These are phyloP conservation scores for Trichophyton mentagrophytes DNA, from an alignment of 2,329 filamentous ascomycete species.

Conservation along the genomic window DNA sequence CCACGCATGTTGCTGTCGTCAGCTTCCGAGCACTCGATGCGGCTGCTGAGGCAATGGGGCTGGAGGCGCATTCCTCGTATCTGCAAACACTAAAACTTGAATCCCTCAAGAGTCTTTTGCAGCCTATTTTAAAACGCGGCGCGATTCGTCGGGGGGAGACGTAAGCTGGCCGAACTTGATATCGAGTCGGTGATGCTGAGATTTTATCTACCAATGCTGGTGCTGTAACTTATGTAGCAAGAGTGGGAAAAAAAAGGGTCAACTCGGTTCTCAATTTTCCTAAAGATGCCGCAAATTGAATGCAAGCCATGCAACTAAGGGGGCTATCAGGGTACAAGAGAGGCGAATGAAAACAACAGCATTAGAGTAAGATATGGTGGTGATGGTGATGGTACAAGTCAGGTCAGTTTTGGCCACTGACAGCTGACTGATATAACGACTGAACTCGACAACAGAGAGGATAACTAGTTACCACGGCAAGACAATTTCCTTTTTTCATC, in stretches of 20 bases:
- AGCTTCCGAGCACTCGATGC: not conserved
- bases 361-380: not conserved
- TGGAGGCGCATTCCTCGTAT: not conserved
- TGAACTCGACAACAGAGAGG: not conserved
- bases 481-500: not conserved
- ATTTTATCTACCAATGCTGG: not conserved
- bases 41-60: not conserved
- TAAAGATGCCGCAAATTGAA: not conserved
- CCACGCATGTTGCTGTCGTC: slow-evolving; percentile 1
- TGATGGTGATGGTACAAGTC: not conserved
- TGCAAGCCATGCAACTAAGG: not conserved
- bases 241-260: not conserved
- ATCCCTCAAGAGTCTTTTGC: not conserved
- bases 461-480: not conserved
- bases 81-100: not conserved
- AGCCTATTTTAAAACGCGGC: not conserved
- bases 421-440: not conserved
- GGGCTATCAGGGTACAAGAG: not conserved
- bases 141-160: not conserved
- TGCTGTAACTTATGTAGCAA: not conserved
- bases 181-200: not conserved
- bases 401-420: not conserved
- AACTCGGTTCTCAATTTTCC: not conserved
- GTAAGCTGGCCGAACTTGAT: not conserved
- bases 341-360: not conserved